phyloP scores from a whole-genome alignment of 2,329 filamentous ascomycete species.

The Biscogniauxia marginata region DNA sequence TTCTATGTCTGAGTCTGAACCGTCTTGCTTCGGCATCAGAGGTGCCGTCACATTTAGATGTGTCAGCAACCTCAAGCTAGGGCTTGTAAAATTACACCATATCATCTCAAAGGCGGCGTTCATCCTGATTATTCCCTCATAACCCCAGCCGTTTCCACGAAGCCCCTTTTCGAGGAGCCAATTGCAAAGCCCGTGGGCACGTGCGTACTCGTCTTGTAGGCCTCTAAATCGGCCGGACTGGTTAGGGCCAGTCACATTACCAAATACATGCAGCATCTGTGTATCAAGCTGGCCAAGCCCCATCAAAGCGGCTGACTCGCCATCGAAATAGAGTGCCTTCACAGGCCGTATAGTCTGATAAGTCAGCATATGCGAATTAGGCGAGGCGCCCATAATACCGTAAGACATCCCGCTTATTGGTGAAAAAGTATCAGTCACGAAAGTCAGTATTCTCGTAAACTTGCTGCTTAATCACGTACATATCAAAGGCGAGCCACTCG shows the following conservation, averaged over 20 bases:
- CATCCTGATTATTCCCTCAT: constrained; percentile 51
- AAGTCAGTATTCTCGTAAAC: not conserved
- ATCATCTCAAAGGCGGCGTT: constrained; percentile 52
- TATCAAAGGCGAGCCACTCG: constrained; percentile 53
- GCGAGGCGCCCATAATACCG: constrained; percentile 47
- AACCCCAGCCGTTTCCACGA: constrained; percentile 45
- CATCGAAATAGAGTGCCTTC: constrained; percentile 49
- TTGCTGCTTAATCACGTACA: constrained; percentile 24
- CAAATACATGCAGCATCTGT: constrained; percentile 51
- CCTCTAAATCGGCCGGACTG: constrained; percentile 30
- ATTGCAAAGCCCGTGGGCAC: constrained; percentile 46
- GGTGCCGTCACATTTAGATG: constrained; percentile 48
- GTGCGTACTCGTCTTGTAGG: constrained; percentile 45
- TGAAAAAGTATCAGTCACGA: not conserved
- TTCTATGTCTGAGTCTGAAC: constrained; percentile 7
- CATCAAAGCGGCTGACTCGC: constrained; percentile 48
- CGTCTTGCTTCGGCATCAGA: constrained; percentile 25
- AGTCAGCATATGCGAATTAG: constrained; percentile 45
- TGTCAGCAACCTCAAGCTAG: constrained; percentile 41
- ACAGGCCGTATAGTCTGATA: constrained; percentile 45
- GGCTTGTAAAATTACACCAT: constrained; percentile 50
- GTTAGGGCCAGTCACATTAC: constrained; percentile 40
- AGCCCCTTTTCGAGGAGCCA: constrained; percentile 42
- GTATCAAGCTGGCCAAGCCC: constrained; percentile 44
- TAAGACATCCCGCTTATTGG: constrained; percentile 47